phyloP scores from a whole-genome alignment of 306 rosid species.

The Pyrus bretschneideri region DNA sequence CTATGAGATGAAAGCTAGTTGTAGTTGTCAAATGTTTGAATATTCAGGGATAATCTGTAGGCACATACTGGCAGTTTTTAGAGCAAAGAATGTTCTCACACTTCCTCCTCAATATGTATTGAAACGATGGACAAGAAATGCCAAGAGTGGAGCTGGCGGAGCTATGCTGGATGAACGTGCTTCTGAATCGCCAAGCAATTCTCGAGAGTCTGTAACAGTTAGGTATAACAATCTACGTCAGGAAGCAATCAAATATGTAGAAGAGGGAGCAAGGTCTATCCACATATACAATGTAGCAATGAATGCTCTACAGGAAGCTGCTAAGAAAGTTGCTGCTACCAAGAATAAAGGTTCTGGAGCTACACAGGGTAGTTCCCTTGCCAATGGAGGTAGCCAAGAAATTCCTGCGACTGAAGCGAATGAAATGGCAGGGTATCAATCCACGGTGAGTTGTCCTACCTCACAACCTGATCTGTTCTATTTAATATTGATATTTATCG shows the following conservation, averaged over 20 bases:
- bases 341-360: conserved; percentile 45
- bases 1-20: conserved; percentile 65
- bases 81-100: conserved; percentile 73
- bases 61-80: conserved; percentile 77
- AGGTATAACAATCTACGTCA: conserved; percentile 68
- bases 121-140: conserved; percentile 86
- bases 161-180: conserved; percentile 38
- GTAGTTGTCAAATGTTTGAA: conserved; percentile 90
- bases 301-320: conserved; percentile 77
- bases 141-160: conserved; percentile 60
- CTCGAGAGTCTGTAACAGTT: conserved; percentile 51
- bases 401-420: conserved; percentile 49
- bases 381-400: conserved; percentile 50
- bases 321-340: conserved; percentile 50
- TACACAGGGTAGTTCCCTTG: conserved; percentile 30
- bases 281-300: conserved; percentile 70
- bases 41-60: conserved; percentile 80
- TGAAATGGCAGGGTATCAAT: conserved; percentile 31
- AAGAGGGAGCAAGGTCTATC: conserved; percentile 90
- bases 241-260: conserved; percentile 82
- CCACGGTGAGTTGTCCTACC: conserved; percentile 47
- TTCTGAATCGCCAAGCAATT: conserved; percentile 41
- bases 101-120: conserved; percentile 78
- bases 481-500: neutral
- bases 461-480: neutral